A percentile compares a stretch with the other conserved stretches of the same genome.
Conservation (phyloP, 768 basidiomycete species). For the Tulasnella calospora region DNA sequence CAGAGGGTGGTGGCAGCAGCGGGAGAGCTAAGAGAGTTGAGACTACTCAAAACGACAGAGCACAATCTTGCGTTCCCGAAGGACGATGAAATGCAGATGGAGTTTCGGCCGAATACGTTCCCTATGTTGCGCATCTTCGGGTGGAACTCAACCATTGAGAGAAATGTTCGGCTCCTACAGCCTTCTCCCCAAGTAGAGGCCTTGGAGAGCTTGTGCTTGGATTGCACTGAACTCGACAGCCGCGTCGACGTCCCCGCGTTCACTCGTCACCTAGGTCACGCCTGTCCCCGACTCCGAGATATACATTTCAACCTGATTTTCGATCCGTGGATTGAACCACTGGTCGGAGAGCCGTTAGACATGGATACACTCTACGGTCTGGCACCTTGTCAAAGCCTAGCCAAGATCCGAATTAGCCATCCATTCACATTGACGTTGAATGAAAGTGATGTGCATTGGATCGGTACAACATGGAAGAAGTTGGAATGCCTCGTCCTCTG, state of each 20-base stretch:
- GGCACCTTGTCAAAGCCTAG: not conserved
- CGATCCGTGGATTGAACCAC: not conserved
- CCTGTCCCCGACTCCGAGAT: not conserved
- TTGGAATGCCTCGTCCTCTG: not conserved
- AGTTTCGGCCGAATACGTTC: not conserved
- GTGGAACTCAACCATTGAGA: not conserved
- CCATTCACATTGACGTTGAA: not conserved
- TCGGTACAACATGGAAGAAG: not conserved
- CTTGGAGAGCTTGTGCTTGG: not conserved
- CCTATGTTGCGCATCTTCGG: not conserved
- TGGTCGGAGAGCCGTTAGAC: not conserved
- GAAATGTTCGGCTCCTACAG: not conserved
- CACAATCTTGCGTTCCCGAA: not conserved
- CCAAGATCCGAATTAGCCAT: not conserved
- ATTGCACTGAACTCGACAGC: not conserved
- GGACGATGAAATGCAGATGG: not conserved
- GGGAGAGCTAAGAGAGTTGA: not conserved
- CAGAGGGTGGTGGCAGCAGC: not conserved
- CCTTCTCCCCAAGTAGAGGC: not conserved
- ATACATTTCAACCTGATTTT: not conserved
- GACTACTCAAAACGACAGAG: not conserved
- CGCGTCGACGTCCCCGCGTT: not conserved
- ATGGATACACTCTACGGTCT: not conserved
- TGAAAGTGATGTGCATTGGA: not conserved
- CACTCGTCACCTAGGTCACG: not conserved